Base-by-base conservation (phyloP, 371 early-diverging fungal genomes). In the Basidiobolus heterosporus region DNA sequence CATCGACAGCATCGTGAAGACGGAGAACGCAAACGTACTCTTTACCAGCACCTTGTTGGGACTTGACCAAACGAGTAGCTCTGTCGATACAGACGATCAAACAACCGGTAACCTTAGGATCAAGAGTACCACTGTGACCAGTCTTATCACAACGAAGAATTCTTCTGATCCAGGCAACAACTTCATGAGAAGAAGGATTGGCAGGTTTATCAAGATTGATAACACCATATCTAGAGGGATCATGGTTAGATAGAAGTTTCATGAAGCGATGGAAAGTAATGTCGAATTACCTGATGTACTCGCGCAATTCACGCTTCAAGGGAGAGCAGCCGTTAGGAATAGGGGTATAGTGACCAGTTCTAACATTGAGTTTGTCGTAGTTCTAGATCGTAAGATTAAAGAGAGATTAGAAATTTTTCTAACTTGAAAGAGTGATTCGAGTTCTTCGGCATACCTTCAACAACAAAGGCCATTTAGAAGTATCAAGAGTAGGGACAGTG, bases 121-220 rank as follows among this genome's bases (percentile, higher is more conserved):
- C 99, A 9, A 99, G 80, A 11, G 99, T 99, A 50, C 99, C 99
- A 60, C 82, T 78, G 78, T 99, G 99, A 40, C 99, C 99, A 35
- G 99, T 99, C 72, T 98, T 98, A 57, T 99, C 98, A 39, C 91
- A 93, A 48, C 91, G 80, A 46, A 99, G 80, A 52, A 99, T 99
- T 53, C 95, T 87, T 49, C 95, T 88, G 51, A 99, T 90, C 99
- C 99, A 99, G 45, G 99, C 98, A 40, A 99, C 99, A 40, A 99
- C 98, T 74, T 99, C 99, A 76, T 99, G 99, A 37, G 98, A 98
- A 37, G 96, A 95, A 45, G 99, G 99, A 74, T 98, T 98, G 44
- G 96, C 82, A 45, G 98, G 98, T 79, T 99, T 98, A 69, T 93
- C 91, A 51, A 60, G 53, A 71, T 98, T 95, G 65, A 99, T 94